Percentiles rank a stretch among this genome's conserved stretches.
These are phyloP conservation scores for Phytophthora foliorum DNA, from an alignment of 352 stramenopile species.

Conservation along the genomic window DNA sequence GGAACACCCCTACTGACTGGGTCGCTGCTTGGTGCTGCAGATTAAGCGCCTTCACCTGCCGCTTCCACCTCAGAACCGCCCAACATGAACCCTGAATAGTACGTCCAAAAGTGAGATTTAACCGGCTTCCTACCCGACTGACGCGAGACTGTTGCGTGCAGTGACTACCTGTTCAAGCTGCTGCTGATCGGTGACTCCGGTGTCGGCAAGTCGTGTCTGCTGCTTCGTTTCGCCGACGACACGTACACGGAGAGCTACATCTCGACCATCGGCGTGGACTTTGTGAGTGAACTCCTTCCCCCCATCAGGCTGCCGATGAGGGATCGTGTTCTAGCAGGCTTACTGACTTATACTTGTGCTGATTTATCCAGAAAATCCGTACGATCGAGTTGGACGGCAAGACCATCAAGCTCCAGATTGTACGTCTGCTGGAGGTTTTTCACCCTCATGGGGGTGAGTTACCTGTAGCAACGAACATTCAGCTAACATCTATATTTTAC, in stretches of 20 bases:
- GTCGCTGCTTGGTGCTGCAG: constrained; percentile 22
- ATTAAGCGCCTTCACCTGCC: constrained; percentile 36
- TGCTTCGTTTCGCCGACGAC: constrained; percentile 99
- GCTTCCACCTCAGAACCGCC: constrained; percentile 27
- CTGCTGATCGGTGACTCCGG: constrained; percentile 98
- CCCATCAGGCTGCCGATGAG: not conserved
- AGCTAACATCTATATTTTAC: constrained; percentile 23
- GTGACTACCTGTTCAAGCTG: constrained; percentile 99
- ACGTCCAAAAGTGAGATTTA: constrained; percentile 45
- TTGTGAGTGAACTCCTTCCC: constrained; percentile 84
- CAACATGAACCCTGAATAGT: constrained; percentile 96
- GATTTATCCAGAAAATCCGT: constrained; percentile 95
- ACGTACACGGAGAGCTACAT: constrained; percentile 99
- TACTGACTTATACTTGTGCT: constrained; percentile 29
- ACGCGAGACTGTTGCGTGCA: constrained; percentile 40
- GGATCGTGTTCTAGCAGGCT: constrained; percentile 3
- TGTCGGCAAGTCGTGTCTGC: constrained; percentile 98
- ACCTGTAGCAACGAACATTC: not conserved
- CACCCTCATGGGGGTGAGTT: not conserved
- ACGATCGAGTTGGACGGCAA: constrained; percentile 99
- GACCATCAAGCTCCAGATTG: constrained; percentile 99
- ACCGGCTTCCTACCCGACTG: constrained; percentile 14
- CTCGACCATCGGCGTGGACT: constrained; percentile 99
- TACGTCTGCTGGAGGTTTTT: constrained; percentile 45
- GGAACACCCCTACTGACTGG: constrained; percentile 7